phyloP scores from a whole-genome alignment of 495 filamentous ascomycete genomes.

The Penicillium bialowiezense region DNA sequence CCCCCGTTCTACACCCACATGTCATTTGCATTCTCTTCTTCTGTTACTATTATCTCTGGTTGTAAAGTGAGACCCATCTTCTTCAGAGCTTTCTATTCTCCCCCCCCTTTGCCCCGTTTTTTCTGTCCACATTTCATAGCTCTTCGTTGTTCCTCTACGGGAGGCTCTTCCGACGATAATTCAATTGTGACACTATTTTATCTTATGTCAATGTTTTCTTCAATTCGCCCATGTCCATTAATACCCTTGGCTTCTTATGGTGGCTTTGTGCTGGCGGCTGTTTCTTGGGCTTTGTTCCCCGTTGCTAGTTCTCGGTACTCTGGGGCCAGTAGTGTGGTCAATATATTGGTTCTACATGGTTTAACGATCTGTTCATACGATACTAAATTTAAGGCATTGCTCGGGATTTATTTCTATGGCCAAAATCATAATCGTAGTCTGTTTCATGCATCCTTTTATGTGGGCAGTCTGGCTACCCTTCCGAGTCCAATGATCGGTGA shows the following conservation, averaged over 20 bases:
- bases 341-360: background rate
- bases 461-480: no score
- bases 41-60: conserved; percentile 41
- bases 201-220: no score
- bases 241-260: background rate
- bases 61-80: conserved; percentile 38
- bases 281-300: background rate
- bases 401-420: no score
- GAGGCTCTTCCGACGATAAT: conserved; percentile 24
- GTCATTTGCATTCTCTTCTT: conserved; percentile 28
- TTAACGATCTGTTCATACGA: background rate
- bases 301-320: conserved; percentile 1
- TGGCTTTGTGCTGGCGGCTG: background rate
- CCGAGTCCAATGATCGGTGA: no score
- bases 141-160: conserved; percentile 21
- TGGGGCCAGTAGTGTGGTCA: conserved; percentile 2
- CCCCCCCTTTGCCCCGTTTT: background rate
- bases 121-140: conserved; percentile 1
- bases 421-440: no score
- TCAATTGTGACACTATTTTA: conserved; percentile 18
- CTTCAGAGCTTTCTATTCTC: conserved; percentile 18
- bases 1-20: conserved; percentile 3
- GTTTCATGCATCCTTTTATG: no score
- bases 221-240: background rate
- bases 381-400: background rate